phyloP scores from a whole-genome alignment of 495 filamentous ascomycete species.

The Stereocaulon alpinum region DNA sequence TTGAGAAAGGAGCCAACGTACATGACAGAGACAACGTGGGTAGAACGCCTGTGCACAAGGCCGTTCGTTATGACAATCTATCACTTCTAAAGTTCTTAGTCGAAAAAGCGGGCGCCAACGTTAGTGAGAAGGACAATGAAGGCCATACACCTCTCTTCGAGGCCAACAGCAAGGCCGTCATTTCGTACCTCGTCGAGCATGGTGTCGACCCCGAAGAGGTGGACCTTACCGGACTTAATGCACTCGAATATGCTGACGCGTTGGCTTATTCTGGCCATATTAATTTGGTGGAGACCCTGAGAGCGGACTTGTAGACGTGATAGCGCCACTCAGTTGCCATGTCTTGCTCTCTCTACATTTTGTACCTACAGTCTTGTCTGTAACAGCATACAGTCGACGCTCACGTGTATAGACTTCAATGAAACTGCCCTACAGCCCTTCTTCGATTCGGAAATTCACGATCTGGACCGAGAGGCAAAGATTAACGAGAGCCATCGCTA shows the following conservation, averaged over 20 bases:
- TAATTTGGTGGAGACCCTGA: too few relatives aligned
- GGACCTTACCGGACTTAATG: neutral
- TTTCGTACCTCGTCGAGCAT: neutral
- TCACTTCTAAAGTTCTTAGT: neutral
- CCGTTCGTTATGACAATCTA: neutral
- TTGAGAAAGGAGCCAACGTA: neutral
- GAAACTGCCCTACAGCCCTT: too few relatives aligned
- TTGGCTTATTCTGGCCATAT: too few relatives aligned
- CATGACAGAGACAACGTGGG: neutral
- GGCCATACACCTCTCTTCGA: neutral
- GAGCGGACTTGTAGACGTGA: too few relatives aligned
- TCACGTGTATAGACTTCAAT: too few relatives aligned
- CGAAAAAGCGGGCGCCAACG: neutral
- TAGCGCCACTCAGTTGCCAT: too few relatives aligned
- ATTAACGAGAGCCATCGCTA: neutral
- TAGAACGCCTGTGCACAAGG: neutral
- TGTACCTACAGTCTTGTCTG: too few relatives aligned
- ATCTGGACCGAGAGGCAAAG: too few relatives aligned
- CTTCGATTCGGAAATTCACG: too few relatives aligned
- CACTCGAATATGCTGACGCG: neutral
- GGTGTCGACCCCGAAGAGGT: neutral
- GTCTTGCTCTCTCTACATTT: too few relatives aligned
- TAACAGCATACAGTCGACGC: too few relatives aligned
- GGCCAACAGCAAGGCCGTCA: neutral
- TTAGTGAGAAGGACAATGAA: neutral